These are phyloP conservation scores for Cutaneotrichosporon cavernicola DNA, from an alignment of 1,284 basidiomycete genomes.

Conservation along the genomic window DNA sequence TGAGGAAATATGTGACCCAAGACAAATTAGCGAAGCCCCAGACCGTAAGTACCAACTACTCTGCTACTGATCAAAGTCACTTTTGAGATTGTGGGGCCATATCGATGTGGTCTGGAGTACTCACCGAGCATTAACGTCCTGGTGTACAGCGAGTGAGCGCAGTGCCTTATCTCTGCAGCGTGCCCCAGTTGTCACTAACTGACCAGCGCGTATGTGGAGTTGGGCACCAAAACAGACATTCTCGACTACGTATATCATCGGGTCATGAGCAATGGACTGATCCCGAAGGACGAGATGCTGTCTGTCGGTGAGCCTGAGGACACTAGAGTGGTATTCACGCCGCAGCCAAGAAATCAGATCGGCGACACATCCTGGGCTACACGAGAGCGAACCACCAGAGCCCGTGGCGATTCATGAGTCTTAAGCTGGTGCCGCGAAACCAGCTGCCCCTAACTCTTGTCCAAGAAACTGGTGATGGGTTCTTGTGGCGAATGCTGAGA, in stretches of 20 bases:
- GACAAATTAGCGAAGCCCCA: not conserved
- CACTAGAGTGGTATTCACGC: not conserved
- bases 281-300: not conserved
- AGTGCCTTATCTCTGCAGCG: not conserved
- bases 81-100: constrained; percentile 6
- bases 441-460: not conserved
- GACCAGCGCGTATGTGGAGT: not conserved
- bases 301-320: not conserved
- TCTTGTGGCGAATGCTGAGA: not conserved
- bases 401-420: not conserved
- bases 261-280: not conserved
- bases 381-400: not conserved
- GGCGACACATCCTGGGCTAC: not conserved
- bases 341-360: not conserved
- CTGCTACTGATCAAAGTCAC: not conserved
- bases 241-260: not conserved
- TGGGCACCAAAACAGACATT: not conserved
- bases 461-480: not conserved
- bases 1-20: not conserved
- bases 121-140: constrained; percentile 1
- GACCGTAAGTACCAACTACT: not conserved
- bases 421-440: not conserved
- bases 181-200: not conserved
- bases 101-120: not conserved
- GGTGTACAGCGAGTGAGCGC: not conserved